phyloP scores from a whole-genome alignment of 257 asterid genomes.

The Thymus mandschuricus region DNA sequence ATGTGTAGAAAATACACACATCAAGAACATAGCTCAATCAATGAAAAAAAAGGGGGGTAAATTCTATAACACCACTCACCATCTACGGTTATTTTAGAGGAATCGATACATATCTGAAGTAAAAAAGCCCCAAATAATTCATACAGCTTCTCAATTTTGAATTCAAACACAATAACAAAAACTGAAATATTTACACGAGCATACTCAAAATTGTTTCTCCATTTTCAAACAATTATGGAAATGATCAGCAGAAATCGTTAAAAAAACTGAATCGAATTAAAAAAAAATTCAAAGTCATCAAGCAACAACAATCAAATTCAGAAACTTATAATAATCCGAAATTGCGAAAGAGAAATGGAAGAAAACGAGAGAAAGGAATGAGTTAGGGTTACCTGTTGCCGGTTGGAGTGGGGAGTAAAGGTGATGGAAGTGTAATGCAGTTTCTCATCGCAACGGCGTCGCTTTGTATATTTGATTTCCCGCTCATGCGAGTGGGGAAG shows the following conservation, averaged over 20 bases:
- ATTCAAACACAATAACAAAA: not conserved
- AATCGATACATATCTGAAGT: not conserved
- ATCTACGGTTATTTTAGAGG: not conserved
- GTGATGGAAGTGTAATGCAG: no score
- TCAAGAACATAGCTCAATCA: not conserved
- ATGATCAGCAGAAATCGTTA: no score
- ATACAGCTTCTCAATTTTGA: not conserved
- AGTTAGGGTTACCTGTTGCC: no score
- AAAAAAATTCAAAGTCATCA: not conserved
- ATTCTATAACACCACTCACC: not conserved
- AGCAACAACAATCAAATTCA: not conserved
- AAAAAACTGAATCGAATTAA: no score
- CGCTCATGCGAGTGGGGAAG: no score
- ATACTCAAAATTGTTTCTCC: not conserved
- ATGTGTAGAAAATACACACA: not conserved
- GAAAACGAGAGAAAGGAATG: no score
- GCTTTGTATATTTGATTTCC: no score
- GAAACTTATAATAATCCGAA: no score
- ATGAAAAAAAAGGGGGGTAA: not conserved
- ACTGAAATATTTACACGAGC: not conserved
- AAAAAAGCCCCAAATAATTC: not conserved
- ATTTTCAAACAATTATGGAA: no score
- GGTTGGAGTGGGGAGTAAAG: no score
- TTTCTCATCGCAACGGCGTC: no score
- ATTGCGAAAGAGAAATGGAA: no score